Conservation (phyloP, 192 early-diverging fungal genomes). For the Mortierella antarctica region DNA sequence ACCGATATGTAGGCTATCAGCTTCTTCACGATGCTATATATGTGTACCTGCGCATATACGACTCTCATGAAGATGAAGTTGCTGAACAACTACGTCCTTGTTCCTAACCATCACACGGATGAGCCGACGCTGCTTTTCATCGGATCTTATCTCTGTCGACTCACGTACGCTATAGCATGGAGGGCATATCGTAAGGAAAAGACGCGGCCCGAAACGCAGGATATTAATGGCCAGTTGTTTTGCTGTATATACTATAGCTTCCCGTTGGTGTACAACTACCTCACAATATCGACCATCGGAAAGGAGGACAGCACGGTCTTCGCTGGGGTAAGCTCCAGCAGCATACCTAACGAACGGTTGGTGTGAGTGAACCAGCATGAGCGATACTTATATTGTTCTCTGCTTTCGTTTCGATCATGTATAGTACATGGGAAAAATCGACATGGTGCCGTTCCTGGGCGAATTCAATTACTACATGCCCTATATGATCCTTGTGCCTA, state of each 20-base stretch:
- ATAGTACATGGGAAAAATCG: constrained; percentile 81
- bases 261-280: constrained; percentile 96
- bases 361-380: no score
- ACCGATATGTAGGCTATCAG: constrained; percentile 65
- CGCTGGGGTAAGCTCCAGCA: constrained; percentile 31
- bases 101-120: constrained; percentile 94
- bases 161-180: constrained; percentile 62
- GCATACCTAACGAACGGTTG: no score
- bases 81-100: constrained; percentile 89
- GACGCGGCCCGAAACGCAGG: background rate
- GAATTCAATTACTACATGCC: constrained; percentile 91
- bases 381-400: background rate
- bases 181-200: background rate
- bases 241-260: constrained; percentile 25
- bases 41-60: constrained; percentile 93
- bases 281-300: constrained; percentile 72
- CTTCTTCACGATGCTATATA: constrained; percentile 85
- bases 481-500: constrained; percentile 84
- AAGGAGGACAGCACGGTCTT: constrained; percentile 66
- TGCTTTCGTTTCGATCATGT: background rate
- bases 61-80: constrained; percentile 91
- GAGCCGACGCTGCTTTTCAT: constrained; percentile 92
- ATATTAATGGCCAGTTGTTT: background rate
- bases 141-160: constrained; percentile 89
- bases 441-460: constrained; percentile 92